Percentiles rank a stretch among this genome's conserved stretches.
Conservation (phyloP, 2,329 filamentous ascomycete species). For the Talaromyces rugulosus region DNA sequence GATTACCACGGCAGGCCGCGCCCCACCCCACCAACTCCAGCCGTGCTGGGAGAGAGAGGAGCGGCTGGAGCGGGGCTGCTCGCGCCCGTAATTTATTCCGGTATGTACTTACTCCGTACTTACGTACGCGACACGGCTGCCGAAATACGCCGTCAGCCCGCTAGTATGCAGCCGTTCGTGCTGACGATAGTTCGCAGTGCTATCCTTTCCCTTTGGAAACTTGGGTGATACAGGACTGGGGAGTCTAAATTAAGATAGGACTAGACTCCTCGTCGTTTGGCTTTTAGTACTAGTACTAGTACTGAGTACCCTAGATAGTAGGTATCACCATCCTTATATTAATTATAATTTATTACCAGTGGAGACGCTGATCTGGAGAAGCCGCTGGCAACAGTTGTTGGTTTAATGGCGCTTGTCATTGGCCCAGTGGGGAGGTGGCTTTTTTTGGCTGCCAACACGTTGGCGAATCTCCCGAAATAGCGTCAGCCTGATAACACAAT, state of each 20-base stretch:
- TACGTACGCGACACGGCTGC: neutral
- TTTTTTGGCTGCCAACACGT: neutral
- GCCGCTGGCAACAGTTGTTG: neutral
- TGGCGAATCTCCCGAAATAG: constrained; percentile 1
- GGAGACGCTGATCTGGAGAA: neutral
- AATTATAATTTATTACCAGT: neutral
- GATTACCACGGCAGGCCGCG: neutral
- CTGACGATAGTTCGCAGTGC: neutral
- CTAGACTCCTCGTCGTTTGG: neutral
- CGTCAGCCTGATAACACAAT: neutral
- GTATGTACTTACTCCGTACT: neutral
- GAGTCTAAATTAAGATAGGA: neutral
- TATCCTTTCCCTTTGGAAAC: too few relatives aligned
- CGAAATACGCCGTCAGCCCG: neutral
- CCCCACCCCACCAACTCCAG: neutral
- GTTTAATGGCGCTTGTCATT: neutral
- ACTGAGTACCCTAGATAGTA: too few relatives aligned
- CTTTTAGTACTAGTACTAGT: too few relatives aligned
- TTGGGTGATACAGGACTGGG: neutral
- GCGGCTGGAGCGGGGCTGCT: neutral
- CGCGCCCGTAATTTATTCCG: too few relatives aligned
- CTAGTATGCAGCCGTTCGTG: neutral
- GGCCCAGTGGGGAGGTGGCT: neutral
- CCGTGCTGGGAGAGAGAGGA: neutral
- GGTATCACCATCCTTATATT: too few relatives aligned